Evolutionary conservation across 1,284 basidiomycete genomes (phyloP).

Genomic region (Irpex sp.): DNA sequence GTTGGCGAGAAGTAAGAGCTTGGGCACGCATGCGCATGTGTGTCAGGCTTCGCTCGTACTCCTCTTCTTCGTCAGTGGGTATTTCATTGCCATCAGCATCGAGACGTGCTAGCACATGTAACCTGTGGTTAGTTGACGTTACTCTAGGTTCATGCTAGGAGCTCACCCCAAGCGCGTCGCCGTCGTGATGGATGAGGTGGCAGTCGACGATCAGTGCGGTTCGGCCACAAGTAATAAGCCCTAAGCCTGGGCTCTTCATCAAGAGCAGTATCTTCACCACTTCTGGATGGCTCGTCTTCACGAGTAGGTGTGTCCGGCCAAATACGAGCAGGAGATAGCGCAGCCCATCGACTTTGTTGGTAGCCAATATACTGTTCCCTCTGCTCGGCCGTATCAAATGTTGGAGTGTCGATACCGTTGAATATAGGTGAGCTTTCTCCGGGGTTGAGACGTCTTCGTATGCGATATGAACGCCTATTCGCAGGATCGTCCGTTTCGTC

Average conservation of each 20-base stretch:
- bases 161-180: conserved; percentile 22
- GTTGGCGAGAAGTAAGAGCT: conserved; percentile 11
- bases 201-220: not conserved
- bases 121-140: not conserved
- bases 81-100: conserved; percentile 22
- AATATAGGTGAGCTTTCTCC: not conserved
- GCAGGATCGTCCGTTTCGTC: not conserved
- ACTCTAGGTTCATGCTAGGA: not conserved
- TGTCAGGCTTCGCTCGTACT: conserved; percentile 24
- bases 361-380: not conserved
- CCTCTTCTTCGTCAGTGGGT: conserved; percentile 23
- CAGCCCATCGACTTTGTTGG: not conserved
- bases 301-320: not conserved
- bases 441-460: conserved; percentile 1
- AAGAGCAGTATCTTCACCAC: not conserved
- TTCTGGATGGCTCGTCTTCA: not conserved
- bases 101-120: conserved; percentile 18
- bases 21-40: conserved; percentile 25
- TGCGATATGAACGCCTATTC: not conserved
- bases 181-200: conserved; percentile 1
- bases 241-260: not conserved
- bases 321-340: not conserved
- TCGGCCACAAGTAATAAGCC: not conserved
- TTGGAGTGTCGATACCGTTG: not conserved
- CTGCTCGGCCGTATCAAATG: not conserved